phyloP scores from a whole-genome alignment of 2,329 filamentous ascomycete genomes.

The Colletotrichum aenigma region DNA sequence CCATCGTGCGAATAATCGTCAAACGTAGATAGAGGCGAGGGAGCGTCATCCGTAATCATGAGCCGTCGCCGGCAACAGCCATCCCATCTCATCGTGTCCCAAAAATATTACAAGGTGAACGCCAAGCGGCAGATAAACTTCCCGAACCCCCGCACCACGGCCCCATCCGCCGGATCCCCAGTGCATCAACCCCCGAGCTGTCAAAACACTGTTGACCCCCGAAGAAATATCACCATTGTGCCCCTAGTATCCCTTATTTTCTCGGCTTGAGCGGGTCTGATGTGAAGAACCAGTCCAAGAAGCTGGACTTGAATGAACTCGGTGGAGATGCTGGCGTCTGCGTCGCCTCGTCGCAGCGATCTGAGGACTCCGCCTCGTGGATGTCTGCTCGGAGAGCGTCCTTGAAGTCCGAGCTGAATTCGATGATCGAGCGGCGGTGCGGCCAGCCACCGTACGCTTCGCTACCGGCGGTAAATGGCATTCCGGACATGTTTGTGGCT shows the following conservation, averaged over 20 bases:
- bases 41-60: neutral
- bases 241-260: neutral
- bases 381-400: slow-evolving; percentile 14
- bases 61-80: neutral
- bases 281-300: neutral
- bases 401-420: slow-evolving; percentile 3
- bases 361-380: neutral
- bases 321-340: neutral
- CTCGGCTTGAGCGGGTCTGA: neutral
- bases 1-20: neutral
- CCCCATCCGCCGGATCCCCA: neutral
- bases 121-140: neutral
- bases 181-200: neutral
- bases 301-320: neutral
- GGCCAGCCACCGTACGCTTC: slow-evolving; percentile 4
- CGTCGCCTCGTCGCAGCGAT: neutral
- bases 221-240: neutral
- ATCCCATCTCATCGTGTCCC: neutral
- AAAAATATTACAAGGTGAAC: neutral
- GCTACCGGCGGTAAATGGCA: slow-evolving; percentile 3
- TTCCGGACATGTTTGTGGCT: neutral
- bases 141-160: neutral
- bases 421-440: neutral
- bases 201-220: neutral
- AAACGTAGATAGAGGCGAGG: neutral